These are phyloP conservation scores for Paramecium bursaria DNA, from an alignment of 73 alveolate species.

Conservation along the genomic window DNA sequence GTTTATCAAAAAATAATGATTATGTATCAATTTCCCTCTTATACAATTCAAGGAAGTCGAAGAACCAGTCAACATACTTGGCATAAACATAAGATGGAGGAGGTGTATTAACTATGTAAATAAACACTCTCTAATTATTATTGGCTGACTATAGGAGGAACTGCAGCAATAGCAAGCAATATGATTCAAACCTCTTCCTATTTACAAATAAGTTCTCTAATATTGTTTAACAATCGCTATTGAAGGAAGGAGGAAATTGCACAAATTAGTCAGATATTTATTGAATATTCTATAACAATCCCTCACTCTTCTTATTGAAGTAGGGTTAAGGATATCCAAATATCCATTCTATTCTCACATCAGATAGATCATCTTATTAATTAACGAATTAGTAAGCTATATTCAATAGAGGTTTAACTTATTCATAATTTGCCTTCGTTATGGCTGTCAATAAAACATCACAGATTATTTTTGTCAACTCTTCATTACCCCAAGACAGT, in stretches of 20 bases:
- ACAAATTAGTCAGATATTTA: not conserved
- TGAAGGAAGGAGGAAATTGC: not conserved
- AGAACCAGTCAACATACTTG: constrained; percentile 64
- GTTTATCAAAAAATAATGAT: constrained; percentile 2
- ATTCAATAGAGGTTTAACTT: not conserved
- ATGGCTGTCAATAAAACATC: constrained; percentile 13
- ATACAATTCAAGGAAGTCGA: constrained; percentile 23
- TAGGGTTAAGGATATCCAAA: constrained; percentile 46
- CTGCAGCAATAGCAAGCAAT: not conserved
- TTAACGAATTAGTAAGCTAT: constrained; percentile 10
- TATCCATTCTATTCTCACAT: constrained; percentile 48
- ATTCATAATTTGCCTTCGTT: constrained; percentile 42
- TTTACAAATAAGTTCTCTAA: constrained; percentile 5
- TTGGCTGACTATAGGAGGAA: not conserved
- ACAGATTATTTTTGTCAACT: not conserved
- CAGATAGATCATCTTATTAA: not conserved
- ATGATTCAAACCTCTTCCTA: constrained; percentile 14
- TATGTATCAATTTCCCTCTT: not conserved
- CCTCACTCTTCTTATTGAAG: not conserved
- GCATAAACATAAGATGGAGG: constrained; percentile 61
- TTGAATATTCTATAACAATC: not conserved
- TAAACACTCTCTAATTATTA: not conserved
- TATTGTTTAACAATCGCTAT: not conserved
- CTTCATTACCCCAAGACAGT: constrained; percentile 6
- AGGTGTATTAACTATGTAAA: constrained; percentile 43